Percentiles rank a stretch among this genome's conserved stretches.
phyloP scores from a whole-genome alignment of 192 early-diverging fungal species.

The Umbelopsis sp. region DNA sequence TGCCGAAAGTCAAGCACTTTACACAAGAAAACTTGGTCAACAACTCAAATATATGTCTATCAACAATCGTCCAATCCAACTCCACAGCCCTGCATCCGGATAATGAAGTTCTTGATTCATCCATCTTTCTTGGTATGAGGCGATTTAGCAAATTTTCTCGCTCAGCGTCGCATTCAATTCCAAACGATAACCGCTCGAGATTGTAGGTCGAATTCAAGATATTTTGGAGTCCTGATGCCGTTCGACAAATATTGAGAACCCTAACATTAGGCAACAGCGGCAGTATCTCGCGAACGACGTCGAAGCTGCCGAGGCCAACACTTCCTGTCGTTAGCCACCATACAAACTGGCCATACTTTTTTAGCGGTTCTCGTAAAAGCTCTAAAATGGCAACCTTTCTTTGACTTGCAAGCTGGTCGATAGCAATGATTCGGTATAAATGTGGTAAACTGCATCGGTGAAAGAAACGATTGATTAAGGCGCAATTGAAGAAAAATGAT shows the following conservation, averaged over 20 bases:
- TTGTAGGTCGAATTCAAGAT: neutral
- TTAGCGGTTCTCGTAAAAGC: slow-evolving; percentile 10
- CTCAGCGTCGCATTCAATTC: slow-evolving; percentile 11
- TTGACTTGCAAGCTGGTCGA: slow-evolving; percentile 7
- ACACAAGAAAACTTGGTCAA: neutral
- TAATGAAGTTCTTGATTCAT: neutral
- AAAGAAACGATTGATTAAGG: neutral
- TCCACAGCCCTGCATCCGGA: neutral
- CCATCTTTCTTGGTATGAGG: neutral
- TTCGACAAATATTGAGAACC: slow-evolving; percentile 13
- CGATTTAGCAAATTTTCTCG: neutral
- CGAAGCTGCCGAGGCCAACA: slow-evolving; percentile 6
- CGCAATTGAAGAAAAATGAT: slow-evolving; percentile 11
- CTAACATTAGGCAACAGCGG: slow-evolving; percentile 2
- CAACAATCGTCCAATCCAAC: slow-evolving; percentile 11
- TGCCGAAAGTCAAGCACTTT: neutral
- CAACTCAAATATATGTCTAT: neutral
- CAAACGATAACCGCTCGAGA: neutral
- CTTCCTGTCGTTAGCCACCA: slow-evolving; percentile 10
- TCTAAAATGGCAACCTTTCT: slow-evolving; percentile 1
- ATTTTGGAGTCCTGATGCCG: neutral
- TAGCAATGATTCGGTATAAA: slow-evolving; percentile 15
- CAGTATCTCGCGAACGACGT: slow-evolving; percentile 10
- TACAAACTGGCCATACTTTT: slow-evolving; percentile 3
- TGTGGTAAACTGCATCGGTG: neutral